Percentiles rank a stretch among this genome's conserved stretches.
phyloP scores from a whole-genome alignment of 2,329 filamentous ascomycete species.

The Pyrenophora graminea region DNA sequence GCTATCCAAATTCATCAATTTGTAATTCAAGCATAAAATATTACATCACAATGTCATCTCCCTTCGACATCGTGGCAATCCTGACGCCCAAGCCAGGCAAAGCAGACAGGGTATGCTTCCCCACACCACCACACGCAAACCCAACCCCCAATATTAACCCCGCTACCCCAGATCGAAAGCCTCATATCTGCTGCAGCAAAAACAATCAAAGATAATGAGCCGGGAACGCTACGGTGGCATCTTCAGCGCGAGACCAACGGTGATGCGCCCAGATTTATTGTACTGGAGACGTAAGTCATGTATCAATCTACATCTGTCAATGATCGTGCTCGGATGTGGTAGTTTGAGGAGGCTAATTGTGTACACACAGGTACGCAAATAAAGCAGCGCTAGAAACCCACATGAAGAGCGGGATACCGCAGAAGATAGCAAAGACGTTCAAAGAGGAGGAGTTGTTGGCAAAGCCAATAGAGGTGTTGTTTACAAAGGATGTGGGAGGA shows the following conservation, averaged over 20 bases:
- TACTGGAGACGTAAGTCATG: slow-evolving; percentile 40
- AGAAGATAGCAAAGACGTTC: slow-evolving; percentile 25
- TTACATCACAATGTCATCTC: slow-evolving; percentile 19
- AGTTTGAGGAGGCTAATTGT: neutral
- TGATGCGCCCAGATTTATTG: slow-evolving; percentile 32
- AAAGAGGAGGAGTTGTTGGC: slow-evolving; percentile 39
- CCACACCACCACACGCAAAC: neutral
- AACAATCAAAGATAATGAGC: slow-evolving; percentile 39
- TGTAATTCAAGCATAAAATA: neutral
- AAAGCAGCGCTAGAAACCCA: slow-evolving; percentile 34
- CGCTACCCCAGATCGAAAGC: slow-evolving; percentile 33
- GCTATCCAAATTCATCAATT: too few relatives aligned
- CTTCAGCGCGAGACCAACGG: slow-evolving; percentile 37
- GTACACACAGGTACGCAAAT: slow-evolving; percentile 34
- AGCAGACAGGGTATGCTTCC: slow-evolving; percentile 31
- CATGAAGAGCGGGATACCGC: slow-evolving; percentile 28
- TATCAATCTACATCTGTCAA: neutral
- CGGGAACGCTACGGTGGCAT: slow-evolving; percentile 40
- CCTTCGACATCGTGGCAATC: slow-evolving; percentile 39
- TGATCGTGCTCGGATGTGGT: neutral
- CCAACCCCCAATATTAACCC: neutral
- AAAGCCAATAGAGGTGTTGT: slow-evolving; percentile 32
- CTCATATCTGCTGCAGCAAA: slow-evolving; percentile 30
- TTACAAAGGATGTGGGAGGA: slow-evolving; percentile 37
- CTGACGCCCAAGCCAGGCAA: slow-evolving; percentile 39